Conservation (phyloP, 768 basidiomycete genomes). For the Boletales sp. region DNA sequence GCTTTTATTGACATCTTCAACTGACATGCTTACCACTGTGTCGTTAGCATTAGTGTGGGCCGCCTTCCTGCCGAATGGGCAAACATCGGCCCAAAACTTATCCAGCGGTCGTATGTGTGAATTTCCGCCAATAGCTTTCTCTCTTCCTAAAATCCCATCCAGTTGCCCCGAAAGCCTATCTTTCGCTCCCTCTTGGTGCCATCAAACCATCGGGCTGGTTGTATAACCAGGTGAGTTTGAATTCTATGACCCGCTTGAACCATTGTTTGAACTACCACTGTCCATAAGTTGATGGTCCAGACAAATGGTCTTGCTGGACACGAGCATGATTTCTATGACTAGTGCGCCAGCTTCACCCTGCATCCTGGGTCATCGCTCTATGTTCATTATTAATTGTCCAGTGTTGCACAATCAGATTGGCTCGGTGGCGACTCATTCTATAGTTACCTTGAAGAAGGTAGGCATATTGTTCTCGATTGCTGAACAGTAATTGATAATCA, state of each 20-base stretch:
- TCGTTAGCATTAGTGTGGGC: too few species aligned
- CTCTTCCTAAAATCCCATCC: background rate
- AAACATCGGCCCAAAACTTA: too few species aligned
- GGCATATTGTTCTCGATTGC: background rate
- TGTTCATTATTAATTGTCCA: background rate
- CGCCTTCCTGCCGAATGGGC: too few species aligned
- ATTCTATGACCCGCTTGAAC: background rate
- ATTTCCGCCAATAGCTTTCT: background rate
- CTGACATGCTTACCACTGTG: too few species aligned
- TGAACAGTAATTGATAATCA: background rate
- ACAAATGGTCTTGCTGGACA: slow-evolving; percentile 1
- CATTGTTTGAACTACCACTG: background rate
- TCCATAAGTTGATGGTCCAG: background rate
- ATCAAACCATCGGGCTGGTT: slow-evolving; percentile 2
- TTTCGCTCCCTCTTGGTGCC: background rate
- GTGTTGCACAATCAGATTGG: slow-evolving; percentile 1
- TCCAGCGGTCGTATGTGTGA: background rate
- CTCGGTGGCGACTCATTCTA: background rate
- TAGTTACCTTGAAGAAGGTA: slow-evolving; percentile 1
- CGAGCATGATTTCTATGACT: slow-evolving; percentile 2
- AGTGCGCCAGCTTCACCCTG: background rate
- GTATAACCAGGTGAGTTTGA: background rate
- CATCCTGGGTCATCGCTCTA: background rate
- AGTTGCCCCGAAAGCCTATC: slow-evolving; percentile 1
- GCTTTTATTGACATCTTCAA: too few species aligned